A percentile compares a stretch with the other conserved stretches of the same genome.
Evolutionary conservation across 495 filamentous ascomycete genomes (phyloP).

Genomic region (Aspergillus homomorphus): DNA sequence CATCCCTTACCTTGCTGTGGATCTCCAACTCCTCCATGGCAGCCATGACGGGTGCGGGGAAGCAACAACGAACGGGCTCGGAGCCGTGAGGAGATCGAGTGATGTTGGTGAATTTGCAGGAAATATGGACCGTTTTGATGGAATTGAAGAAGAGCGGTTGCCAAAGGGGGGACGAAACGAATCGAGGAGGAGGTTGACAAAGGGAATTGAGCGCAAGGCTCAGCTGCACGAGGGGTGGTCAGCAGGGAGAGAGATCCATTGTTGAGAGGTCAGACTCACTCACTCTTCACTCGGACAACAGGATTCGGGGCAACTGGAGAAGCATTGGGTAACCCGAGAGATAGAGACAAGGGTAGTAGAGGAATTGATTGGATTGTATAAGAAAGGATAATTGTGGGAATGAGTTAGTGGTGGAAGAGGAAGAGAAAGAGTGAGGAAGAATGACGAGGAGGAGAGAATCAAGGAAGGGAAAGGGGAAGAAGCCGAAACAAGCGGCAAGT

Average conservation of each 20-base stretch:
- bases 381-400: neutral
- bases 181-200: neutral
- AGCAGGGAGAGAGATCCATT: neutral
- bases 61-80: constrained; percentile 7
- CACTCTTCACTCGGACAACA: neutral
- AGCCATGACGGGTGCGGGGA: constrained; percentile 57
- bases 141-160: neutral
- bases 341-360: neutral
- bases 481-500: neutral
- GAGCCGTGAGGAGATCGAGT: neutral
- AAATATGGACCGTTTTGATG: neutral
- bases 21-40: constrained; percentile 97
- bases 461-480: neutral
- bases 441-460: neutral
- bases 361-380: neutral
- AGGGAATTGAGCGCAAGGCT: neutral
- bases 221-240: neutral
- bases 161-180: neutral
- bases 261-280: neutral
- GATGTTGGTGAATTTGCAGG: neutral
- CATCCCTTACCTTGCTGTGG: constrained; percentile 80
- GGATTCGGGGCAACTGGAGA: neutral
- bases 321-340: neutral
- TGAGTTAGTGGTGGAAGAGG: constrained; percentile 7
- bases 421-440: neutral